Base-by-base conservation (phyloP, 2,329 filamentous ascomycete genomes). In the Fusarium sp. region DNA sequence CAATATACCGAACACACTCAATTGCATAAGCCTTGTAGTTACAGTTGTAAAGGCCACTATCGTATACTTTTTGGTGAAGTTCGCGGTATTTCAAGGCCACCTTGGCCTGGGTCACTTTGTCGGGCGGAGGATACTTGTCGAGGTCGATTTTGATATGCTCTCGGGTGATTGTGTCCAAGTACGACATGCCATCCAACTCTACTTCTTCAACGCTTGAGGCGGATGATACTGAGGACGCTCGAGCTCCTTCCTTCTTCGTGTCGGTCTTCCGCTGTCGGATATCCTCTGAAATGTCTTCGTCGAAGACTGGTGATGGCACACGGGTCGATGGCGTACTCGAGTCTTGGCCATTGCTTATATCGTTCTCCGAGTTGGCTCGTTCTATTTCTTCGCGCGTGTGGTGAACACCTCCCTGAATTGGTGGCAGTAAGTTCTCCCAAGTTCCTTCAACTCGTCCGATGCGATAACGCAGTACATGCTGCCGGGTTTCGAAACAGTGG, bases 361-460 rank as follows among this genome's bases (percentile, higher is more conserved):
- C 62, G 23, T 45, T 38, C 6, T 69, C 59, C 15, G 56, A 24
- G 10, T 69, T 58, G 19, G 63, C 55, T 43, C 65, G 76, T 43
- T 80, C 77, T 9, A 79, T 76, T 24, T 80, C 75, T 45, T 67
- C 67, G 17, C 76, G 72, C 21, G 81, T 79, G 68, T 90, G 86
- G 78, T 94, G 97, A 59, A 85, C 84, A 40, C 95, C 95, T 57
- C 94, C 94, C 78, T 98, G 95, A 51, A 98, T 95, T 1, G 96
- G 95, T 6, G 96, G 94, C 8, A 92, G 74, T 75, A 97, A 97
- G 78, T 97, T 97, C 64, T 83, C 82, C 96, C 96, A 99, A 63
- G 82, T 83, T 28, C 93, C 92, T 74, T 96, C 86, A 58, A 97
- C 88, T 66, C 85, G 86, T 43, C 96, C 96, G 73, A 98, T 93